Evolutionary conservation across 306 rosid genomes (phyloP).

Genomic region (Purshia tridentata): DNA sequence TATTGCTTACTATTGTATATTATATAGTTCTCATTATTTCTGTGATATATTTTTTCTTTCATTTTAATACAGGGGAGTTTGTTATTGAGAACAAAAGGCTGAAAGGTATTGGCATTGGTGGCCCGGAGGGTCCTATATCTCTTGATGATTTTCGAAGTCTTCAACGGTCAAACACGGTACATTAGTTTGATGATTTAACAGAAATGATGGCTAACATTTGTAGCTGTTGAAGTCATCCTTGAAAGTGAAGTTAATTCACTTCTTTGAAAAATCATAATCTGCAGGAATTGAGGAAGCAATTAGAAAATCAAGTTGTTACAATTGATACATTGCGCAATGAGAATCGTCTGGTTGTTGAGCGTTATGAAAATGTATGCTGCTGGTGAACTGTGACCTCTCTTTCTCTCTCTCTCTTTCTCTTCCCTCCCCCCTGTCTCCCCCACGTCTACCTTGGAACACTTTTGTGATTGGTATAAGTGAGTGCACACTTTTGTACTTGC

Average conservation of each 20-base stretch:
- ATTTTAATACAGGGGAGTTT: constrained; percentile 50
- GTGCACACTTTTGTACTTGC: not conserved
- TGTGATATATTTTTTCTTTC: not conserved
- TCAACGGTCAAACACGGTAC: constrained; percentile 80
- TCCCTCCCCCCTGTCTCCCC: not conserved
- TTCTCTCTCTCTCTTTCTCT: constrained; percentile 5
- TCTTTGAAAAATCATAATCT: constrained; percentile 12
- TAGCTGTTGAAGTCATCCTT: not conserved
- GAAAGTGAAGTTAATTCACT: not conserved
- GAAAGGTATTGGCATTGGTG: constrained; percentile 95
- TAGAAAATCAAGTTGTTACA: constrained; percentile 70
- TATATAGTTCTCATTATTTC: not conserved
- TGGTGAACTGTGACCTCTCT: constrained; percentile 6
- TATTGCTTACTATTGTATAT: not conserved
- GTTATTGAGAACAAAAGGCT: constrained; percentile 73
- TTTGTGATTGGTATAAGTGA: not conserved
- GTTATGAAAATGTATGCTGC: constrained; percentile 65
- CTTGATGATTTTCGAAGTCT: constrained; percentile 98
- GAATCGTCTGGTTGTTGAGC: constrained; percentile 55
- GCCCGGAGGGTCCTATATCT: constrained; percentile 93
- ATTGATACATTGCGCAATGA: constrained; percentile 60
- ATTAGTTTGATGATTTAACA: constrained; percentile 21
- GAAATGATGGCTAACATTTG: not conserved
- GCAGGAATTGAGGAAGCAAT: constrained; percentile 94
- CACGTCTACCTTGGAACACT: constrained; percentile 3